A percentile compares a stretch with the other conserved stretches of the same genome.
Evolutionary conservation across 179 eudicot species (phyloP).

Genomic region (Silene noctiflora): DNA sequence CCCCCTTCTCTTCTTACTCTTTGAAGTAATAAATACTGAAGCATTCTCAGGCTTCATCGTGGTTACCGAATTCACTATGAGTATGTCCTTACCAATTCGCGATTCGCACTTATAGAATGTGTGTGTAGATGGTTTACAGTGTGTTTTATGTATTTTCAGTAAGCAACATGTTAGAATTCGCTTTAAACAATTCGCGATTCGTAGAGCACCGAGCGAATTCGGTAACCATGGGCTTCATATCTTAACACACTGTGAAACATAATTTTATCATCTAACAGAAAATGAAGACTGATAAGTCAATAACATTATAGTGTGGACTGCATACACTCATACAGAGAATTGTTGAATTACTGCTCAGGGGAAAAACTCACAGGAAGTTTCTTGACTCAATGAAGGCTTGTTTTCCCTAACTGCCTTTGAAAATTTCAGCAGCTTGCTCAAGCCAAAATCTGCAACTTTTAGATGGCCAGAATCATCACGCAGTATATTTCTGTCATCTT

Average conservation of each 20-base stretch:
- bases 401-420: slow-evolving; percentile 35
- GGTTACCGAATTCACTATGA: no score
- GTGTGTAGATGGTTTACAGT: no score
- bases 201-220: no score
- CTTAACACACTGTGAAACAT: neutral
- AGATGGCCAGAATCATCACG: slow-evolving; percentile 48
- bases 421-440: slow-evolving; percentile 37
- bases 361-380: slow-evolving; percentile 37
- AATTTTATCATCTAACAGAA: neutral
- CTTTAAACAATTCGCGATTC: no score
- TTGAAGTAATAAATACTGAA: neutral
- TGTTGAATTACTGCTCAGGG: neutral
- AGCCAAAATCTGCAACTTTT: slow-evolving; percentile 47
- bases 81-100: no score
- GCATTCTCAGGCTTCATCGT: no score
- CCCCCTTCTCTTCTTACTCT: neutral
- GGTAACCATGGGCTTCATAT: neutral
- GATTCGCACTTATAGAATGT: no score
- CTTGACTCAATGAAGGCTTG: slow-evolving; percentile 30
- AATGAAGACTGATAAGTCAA: neutral
- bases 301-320: neutral
- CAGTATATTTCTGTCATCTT: slow-evolving; percentile 44
- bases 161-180: no score
- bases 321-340: neutral
- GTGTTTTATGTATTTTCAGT: no score